A percentile compares a stretch with the other conserved stretches of the same genome.
Conservation (phyloP, 176 grass and related monocot genomes). For the Triticum dicoccoides region DNA sequence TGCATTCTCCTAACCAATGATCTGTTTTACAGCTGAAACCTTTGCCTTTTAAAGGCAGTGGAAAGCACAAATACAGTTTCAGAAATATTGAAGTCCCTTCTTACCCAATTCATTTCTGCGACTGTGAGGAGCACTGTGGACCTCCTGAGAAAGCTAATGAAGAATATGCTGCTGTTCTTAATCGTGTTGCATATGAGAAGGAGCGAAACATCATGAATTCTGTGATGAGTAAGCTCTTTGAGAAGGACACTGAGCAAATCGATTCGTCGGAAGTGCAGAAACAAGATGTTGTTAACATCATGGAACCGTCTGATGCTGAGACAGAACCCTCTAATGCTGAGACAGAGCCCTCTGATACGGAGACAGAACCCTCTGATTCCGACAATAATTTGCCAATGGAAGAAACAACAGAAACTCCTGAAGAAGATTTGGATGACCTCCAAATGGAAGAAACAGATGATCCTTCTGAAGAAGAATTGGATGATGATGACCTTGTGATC, state of each 20-base stretch:
- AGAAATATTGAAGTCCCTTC: constrained; percentile 73
- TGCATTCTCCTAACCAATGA: constrained; percentile 6
- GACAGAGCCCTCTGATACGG: neutral
- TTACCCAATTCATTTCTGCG: constrained; percentile 92
- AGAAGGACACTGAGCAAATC: constrained; percentile 46
- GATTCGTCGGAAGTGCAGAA: constrained; percentile 32
- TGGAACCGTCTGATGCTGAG: no score
- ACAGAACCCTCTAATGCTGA: constrained; percentile 7
- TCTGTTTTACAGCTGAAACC: constrained; percentile 53
- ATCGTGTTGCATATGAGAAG: constrained; percentile 65
- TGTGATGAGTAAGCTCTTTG: constrained; percentile 82
- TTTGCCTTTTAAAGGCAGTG: constrained; percentile 83
- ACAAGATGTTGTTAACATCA: neutral
- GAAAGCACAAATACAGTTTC: constrained; percentile 99
- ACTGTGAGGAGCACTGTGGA: constrained; percentile 93
- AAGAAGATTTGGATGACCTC: constrained; percentile 57
- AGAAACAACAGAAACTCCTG: constrained; percentile 37
- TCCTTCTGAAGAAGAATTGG: constrained; percentile 65
- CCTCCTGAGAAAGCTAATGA: constrained; percentile 59
- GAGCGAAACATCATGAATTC: constrained; percentile 83
- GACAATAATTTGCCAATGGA: constrained; percentile 31
- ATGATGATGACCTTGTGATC: constrained; percentile 86
- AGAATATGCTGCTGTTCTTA: constrained; percentile 63
- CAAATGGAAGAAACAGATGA: constrained; percentile 49
- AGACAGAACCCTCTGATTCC: neutral